phyloP scores from a whole-genome alignment of 2,329 filamentous ascomycete species.

The Trichoderma citrinoviride region DNA sequence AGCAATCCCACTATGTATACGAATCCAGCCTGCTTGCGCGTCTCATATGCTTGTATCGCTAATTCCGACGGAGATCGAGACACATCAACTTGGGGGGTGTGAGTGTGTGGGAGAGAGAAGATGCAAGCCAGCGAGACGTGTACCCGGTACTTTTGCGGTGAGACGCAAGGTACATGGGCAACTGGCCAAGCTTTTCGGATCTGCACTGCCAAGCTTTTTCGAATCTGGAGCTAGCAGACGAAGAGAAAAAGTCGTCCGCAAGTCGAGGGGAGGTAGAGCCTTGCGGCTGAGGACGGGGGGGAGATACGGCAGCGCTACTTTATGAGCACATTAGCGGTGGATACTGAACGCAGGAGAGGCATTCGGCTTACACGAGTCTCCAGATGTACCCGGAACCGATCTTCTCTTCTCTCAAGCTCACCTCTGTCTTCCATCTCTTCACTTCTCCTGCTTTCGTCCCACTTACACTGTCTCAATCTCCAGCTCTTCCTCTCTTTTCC shows the following conservation, averaged over 20 bases:
- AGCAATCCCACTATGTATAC: too few relatives aligned
- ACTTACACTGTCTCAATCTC: too few relatives aligned
- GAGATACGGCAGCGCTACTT: too few relatives aligned
- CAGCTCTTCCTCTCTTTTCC: background rate
- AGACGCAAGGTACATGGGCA: background rate
- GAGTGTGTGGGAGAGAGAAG: too few relatives aligned
- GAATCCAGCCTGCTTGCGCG: too few relatives aligned
- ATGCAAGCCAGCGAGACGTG: background rate
- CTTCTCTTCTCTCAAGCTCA: too few relatives aligned
- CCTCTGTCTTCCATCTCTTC: background rate
- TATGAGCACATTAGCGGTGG: too few relatives aligned
- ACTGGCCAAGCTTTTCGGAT: conserved; percentile 15
- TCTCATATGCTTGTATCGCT: background rate
- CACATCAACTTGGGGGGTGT: background rate
- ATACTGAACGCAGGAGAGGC: background rate
- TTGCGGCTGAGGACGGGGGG: background rate
- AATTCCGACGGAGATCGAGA: conserved; percentile 3
- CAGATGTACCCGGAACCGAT: too few relatives aligned
- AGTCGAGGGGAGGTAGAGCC: background rate
- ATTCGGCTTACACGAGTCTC: background rate
- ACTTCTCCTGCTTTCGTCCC: too few relatives aligned
- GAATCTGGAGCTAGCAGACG: conserved; percentile 19
- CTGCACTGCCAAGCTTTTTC: conserved; percentile 19
- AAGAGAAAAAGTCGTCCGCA: background rate
- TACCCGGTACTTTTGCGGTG: background rate